phyloP scores from a whole-genome alignment of 2,329 filamentous ascomycete genomes.

The Fusarium sarcochroum region DNA sequence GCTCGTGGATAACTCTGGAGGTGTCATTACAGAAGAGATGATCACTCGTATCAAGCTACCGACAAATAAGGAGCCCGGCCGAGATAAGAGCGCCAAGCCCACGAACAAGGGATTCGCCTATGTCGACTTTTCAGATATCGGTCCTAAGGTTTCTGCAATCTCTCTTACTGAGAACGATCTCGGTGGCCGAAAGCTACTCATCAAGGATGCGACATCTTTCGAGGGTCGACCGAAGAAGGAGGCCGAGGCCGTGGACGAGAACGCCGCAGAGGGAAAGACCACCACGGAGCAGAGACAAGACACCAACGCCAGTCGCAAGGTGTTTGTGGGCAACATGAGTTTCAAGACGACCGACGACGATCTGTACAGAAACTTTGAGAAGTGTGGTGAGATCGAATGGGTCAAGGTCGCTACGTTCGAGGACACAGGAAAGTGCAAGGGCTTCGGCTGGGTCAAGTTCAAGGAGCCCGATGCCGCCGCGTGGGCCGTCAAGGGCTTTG shows the following conservation, averaged over 20 bases:
- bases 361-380: constrained; percentile 83
- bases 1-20: constrained; percentile 79
- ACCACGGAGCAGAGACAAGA: constrained; percentile 55
- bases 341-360: constrained; percentile 88
- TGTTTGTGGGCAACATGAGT: constrained; percentile 92
- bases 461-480: constrained; percentile 81
- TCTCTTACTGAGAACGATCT: constrained; percentile 88
- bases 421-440: constrained; percentile 97
- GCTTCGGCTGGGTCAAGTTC: constrained; percentile 96
- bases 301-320: constrained; percentile 79
- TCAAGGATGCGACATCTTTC: constrained; percentile 93
- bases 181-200: constrained; percentile 83
- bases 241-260: constrained; percentile 52
- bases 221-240: constrained; percentile 87
- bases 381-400: constrained; percentile 86
- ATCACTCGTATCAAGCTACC: constrained; percentile 92
- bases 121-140: constrained; percentile 84
- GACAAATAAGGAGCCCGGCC: constrained; percentile 65
- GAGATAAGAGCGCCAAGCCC: constrained; percentile 52
- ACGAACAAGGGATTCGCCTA: constrained; percentile 97
- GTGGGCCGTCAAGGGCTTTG: constrained; percentile 80
- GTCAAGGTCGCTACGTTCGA: constrained; percentile 95
- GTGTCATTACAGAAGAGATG: constrained; percentile 73
- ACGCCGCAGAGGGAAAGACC: constrained; percentile 50
- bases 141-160: constrained; percentile 82